These are phyloP conservation scores for Botrytis paeoniae DNA, from an alignment of 2,329 filamentous ascomycete genomes.

Conservation along the genomic window DNA sequence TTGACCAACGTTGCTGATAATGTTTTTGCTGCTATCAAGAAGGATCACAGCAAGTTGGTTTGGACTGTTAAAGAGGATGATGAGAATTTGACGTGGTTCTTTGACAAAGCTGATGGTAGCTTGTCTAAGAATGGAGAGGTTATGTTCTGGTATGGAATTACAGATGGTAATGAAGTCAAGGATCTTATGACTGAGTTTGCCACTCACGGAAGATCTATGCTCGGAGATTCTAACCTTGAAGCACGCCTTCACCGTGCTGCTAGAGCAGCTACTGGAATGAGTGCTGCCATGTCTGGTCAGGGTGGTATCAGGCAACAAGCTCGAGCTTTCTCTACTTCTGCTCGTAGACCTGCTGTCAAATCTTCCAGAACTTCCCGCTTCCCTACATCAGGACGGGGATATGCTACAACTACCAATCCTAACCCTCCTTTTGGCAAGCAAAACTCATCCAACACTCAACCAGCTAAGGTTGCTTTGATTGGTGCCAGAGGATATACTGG, in stretches of 20 bases:
- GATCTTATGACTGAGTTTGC: conserved; percentile 83
- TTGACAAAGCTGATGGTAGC: conserved; percentile 93
- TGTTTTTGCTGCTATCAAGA: conserved; percentile 88
- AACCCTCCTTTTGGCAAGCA: conserved; percentile 88
- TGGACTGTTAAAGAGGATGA: conserved; percentile 98
- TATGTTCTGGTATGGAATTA: conserved; percentile 87
- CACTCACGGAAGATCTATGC: conserved; percentile 77
- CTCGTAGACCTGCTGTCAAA: conserved; percentile 41
- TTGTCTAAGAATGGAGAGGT: conserved; percentile 82
- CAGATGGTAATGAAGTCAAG: conserved; percentile 76
- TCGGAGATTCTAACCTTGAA: conserved; percentile 85
- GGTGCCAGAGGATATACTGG: conserved; percentile 93
- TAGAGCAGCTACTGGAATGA: conserved; percentile 61
- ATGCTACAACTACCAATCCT: conserved; percentile 71
- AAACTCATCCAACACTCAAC: conserved; percentile 77
- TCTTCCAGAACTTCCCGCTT: conserved; percentile 20
- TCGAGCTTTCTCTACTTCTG: conserved; percentile 64
- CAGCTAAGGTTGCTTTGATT: conserved; percentile 80
- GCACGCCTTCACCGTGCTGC: conserved; percentile 78
- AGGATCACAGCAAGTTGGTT: conserved; percentile 84
- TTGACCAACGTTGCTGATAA: conserved; percentile 93
- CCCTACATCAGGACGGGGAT: conserved; percentile 44
- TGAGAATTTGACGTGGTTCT: conserved; percentile 97
- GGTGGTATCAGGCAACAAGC: conserved; percentile 56
- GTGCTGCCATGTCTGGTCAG: conserved; percentile 42